Conservation (phyloP, 225 moss, liverwort and hornwort species). For the Physcomitrellopsis africana region DNA sequence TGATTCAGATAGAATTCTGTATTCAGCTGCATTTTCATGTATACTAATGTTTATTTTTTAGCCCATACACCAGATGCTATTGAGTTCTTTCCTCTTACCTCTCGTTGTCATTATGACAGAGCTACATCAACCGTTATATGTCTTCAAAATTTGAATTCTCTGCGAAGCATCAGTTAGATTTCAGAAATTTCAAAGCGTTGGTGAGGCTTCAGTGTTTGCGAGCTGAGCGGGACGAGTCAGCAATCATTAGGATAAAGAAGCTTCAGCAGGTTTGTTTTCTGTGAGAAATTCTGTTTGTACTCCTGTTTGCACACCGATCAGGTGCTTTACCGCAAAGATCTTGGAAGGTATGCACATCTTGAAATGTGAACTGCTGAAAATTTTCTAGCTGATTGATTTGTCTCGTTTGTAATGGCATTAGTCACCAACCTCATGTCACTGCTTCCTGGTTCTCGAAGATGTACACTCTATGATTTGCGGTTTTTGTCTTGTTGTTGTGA, state of each 20-base stretch:
- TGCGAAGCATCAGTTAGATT: slow-evolving; percentile 61
- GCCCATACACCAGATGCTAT: background rate
- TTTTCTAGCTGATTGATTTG: background rate
- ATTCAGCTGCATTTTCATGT: slow-evolving; percentile 3
- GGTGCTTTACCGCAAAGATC: background rate
- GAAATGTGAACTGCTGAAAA: slow-evolving; percentile 4
- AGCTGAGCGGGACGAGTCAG: slow-evolving; percentile 61
- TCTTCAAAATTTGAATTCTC: slow-evolving; percentile 45
- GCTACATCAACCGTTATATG: slow-evolving; percentile 67
- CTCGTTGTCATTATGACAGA: slow-evolving; percentile 46
- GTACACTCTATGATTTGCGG: slow-evolving; percentile 12
- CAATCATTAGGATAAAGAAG: slow-evolving; percentile 46
- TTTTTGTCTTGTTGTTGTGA: slow-evolving; percentile 11
- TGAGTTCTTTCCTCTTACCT: slow-evolving; percentile 14
- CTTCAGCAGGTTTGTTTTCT: slow-evolving; percentile 65
- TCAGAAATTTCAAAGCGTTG: slow-evolving; percentile 71
- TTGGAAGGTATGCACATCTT: background rate
- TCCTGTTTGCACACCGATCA: background rate
- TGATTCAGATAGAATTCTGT: background rate
- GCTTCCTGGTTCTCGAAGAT: slow-evolving; percentile 18
- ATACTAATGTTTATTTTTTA: slow-evolving; percentile 3
- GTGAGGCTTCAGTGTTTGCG: slow-evolving; percentile 79
- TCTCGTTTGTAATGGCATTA: slow-evolving; percentile 9
- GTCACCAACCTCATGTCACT: slow-evolving; percentile 2
- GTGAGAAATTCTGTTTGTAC: background rate